These are phyloP conservation scores for Diaporthe sp. DNA, from an alignment of 2,329 filamentous ascomycete species.

Conservation along the genomic window DNA sequence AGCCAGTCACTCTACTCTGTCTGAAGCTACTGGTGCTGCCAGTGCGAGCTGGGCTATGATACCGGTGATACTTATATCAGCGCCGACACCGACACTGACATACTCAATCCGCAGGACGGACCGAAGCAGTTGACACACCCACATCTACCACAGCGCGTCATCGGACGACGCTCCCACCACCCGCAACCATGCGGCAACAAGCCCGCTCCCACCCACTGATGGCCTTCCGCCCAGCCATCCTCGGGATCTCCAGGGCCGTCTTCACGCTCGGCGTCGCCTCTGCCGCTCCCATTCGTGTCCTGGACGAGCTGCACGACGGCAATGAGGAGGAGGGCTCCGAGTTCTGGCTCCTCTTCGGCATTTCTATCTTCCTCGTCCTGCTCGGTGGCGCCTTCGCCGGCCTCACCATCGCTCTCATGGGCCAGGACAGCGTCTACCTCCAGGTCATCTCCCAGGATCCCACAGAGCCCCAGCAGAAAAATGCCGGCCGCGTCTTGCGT, in stretches of 20 bases:
- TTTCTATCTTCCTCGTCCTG: constrained; percentile 86
- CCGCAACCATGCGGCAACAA: constrained; percentile 36
- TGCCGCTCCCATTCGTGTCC: constrained; percentile 59
- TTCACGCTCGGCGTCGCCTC: constrained; percentile 64
- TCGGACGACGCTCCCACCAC: neutral
- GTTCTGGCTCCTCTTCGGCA: constrained; percentile 84
- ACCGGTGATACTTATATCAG: neutral
- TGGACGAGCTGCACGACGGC: constrained; percentile 56
- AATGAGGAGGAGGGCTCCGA: constrained; percentile 72
- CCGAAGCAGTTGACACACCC: neutral
- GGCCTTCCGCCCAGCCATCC: constrained; percentile 55
- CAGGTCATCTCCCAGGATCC: constrained; percentile 92
- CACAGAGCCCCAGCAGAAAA: constrained; percentile 86
- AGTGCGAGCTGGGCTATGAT: too few relatives aligned
- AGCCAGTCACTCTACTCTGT: neutral
- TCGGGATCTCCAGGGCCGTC: constrained; percentile 67
- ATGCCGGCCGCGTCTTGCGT: constrained; percentile 84
- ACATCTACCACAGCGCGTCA: constrained; percentile 1
- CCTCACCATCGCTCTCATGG: constrained; percentile 85
- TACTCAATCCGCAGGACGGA: neutral
- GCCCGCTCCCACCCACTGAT: constrained; percentile 32
- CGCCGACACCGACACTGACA: neutral
- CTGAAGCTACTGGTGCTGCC: neutral
- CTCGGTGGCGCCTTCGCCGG: constrained; percentile 95
- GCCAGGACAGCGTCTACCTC: constrained; percentile 94